Percentiles rank a stretch among this genome's conserved stretches.
Evolutionary conservation across 2,329 filamentous ascomycete species (phyloP).

Genomic region (Mariannaea sp.): DNA sequence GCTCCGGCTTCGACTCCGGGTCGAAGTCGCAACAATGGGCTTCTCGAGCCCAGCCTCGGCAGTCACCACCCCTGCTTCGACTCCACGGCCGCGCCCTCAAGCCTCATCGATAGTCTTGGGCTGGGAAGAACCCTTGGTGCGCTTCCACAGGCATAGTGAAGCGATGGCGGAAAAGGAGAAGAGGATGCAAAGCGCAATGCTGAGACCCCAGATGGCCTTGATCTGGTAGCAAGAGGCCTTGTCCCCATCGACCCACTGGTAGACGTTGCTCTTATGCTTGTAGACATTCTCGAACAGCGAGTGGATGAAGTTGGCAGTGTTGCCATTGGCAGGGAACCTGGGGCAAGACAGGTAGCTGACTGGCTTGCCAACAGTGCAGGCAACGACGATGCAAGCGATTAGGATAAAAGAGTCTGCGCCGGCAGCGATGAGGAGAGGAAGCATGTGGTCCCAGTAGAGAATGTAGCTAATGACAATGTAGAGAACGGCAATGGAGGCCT

Average conservation of each 20-base stretch:
- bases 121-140: constrained; percentile 50
- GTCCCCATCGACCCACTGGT: constrained; percentile 56
- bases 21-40: constrained; percentile 1
- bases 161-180: constrained; percentile 68
- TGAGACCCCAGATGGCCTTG: constrained; percentile 86
- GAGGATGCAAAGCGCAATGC: constrained; percentile 76
- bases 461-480: constrained; percentile 83
- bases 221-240: constrained; percentile 77
- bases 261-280: constrained; percentile 39
- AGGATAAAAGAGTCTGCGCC: constrained; percentile 71
- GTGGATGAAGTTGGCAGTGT: constrained; percentile 51
- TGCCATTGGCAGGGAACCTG: constrained; percentile 49
- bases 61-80: constrained; percentile 28
- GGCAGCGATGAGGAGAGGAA: constrained; percentile 73
- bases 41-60: not conserved
- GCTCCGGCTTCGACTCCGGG: constrained; percentile 37
- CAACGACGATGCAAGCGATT: constrained; percentile 77
- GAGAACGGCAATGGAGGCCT: constrained; percentile 79
- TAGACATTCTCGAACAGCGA: constrained; percentile 50
- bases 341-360: constrained; percentile 78
- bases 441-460: constrained; percentile 76
- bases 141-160: constrained; percentile 65
- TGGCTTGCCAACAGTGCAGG: constrained; percentile 78
- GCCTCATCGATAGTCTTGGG: constrained; percentile 56
- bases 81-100: constrained; percentile 55